phyloP scores from a whole-genome alignment of 257 asterid species.

The Ophiorrhiza pumila region DNA sequence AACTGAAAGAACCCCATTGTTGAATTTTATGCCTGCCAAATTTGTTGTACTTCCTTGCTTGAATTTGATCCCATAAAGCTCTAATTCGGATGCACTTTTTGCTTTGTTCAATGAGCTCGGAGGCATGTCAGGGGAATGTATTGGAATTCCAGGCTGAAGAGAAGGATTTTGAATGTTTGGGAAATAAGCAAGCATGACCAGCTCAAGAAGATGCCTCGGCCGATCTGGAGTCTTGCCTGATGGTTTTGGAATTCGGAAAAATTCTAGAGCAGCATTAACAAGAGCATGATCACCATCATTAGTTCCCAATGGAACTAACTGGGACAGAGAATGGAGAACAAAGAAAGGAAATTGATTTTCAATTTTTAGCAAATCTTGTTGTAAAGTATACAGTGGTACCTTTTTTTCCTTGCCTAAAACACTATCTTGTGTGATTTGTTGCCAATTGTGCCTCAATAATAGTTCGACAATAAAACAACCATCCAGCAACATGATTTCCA shows the following conservation, averaged over 20 bases:
- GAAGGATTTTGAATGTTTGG: background rate
- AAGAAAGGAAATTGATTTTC: conserved; percentile 24
- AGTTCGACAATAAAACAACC: conserved; percentile 19
- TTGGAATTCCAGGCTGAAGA: too few species aligned
- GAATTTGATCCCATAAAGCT: conserved; percentile 12
- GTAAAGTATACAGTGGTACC: conserved; percentile 12
- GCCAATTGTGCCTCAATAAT: background rate
- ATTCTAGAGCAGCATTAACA: conserved; percentile 2
- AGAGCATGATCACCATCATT: background rate
- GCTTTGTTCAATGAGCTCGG: background rate
- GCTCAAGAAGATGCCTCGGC: conserved; percentile 18
- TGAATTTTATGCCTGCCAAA: conserved; percentile 9
- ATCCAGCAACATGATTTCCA: conserved; percentile 20
- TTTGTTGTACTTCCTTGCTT: background rate
- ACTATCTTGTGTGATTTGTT: background rate
- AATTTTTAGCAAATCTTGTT: conserved; percentile 23
- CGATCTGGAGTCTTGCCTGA: too few species aligned
- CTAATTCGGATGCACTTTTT: conserved; percentile 18
- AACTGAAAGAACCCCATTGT: background rate
- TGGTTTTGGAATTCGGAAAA: conserved; percentile 9
- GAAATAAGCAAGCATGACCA: conserved; percentile 13
- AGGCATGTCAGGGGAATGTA: background rate
- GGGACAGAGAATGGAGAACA: background rate
- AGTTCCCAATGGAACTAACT: background rate
- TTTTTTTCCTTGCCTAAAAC: background rate